Percentiles rank a stretch among this genome's conserved stretches.
Conservation (phyloP, 2,329 filamentous ascomycete genomes). For the Aspergillus ustus region DNA sequence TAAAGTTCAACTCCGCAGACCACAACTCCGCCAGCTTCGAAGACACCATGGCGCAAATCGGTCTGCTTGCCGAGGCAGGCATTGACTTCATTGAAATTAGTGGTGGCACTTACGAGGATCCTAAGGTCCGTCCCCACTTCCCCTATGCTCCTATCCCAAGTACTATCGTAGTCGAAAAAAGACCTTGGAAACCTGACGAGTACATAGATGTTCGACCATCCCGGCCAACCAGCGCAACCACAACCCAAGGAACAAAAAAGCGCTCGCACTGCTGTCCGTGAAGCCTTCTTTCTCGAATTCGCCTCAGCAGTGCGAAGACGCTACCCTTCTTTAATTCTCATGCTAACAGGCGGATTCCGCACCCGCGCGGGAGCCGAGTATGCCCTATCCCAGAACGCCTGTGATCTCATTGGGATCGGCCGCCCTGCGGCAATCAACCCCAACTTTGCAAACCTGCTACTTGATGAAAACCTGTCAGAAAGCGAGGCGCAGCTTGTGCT, state of each 20-base stretch:
- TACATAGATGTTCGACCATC: slow-evolving; percentile 42
- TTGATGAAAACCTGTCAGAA: slow-evolving; percentile 35
- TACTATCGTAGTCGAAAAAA: not conserved
- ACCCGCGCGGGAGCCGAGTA: slow-evolving; percentile 56
- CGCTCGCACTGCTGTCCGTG: slow-evolving; percentile 58
- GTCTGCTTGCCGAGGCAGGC: slow-evolving; percentile 46
- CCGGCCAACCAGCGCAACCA: not conserved
- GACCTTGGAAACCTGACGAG: not conserved
- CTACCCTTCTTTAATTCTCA: slow-evolving; percentile 53
- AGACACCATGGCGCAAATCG: slow-evolving; percentile 63
- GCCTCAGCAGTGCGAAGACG: slow-evolving; percentile 55
- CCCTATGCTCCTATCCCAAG: not conserved
- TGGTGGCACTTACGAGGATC: slow-evolving; percentile 65
- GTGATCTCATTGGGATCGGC: slow-evolving; percentile 56
- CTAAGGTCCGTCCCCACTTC: slow-evolving; percentile 42
- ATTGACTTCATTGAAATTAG: slow-evolving; percentile 72
- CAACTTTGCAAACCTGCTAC: slow-evolving; percentile 41
- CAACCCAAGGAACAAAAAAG: slow-evolving; percentile 31
- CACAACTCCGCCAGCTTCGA: slow-evolving; percentile 44
- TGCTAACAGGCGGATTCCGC: slow-evolving; percentile 69
- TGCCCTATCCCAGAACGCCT: slow-evolving; percentile 52
- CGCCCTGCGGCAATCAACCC: slow-evolving; percentile 53
- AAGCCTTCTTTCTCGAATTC: slow-evolving; percentile 73
- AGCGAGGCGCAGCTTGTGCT: slow-evolving; percentile 31
- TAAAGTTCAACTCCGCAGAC: slow-evolving; percentile 59